Conservation (phyloP, 768 basidiomycete species). For the Epithele typhae region DNA sequence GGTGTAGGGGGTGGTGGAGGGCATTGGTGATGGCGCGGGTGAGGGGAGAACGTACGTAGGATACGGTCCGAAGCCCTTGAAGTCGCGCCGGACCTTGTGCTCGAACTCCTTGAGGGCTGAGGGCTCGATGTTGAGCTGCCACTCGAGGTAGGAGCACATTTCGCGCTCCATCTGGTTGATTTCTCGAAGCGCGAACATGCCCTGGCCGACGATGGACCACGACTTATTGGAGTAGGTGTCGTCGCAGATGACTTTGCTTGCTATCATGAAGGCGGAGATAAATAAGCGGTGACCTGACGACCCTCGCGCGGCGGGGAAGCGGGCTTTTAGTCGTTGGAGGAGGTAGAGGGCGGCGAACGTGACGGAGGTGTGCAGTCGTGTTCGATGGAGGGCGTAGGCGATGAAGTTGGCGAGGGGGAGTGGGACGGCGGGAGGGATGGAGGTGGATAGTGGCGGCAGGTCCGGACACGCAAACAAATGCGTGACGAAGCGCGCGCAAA, state of each 20-base stretch:
- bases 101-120: conserved; percentile 59
- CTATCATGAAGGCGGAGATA: conserved; percentile 91
- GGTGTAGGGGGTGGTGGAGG: conserved; percentile 25
- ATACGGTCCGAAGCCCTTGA: conserved; percentile 50
- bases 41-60: conserved; percentile 60
- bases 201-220: conserved; percentile 61
- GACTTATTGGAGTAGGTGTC: conserved; percentile 68
- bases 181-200: conserved; percentile 69
- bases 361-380: conserved; percentile 55
- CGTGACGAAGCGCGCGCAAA: conserved; percentile 40
- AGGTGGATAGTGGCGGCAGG: conserved; percentile 30
- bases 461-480: conserved; percentile 42
- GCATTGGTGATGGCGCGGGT: conserved; percentile 27
- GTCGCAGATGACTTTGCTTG: conserved; percentile 70
- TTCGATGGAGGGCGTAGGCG: conserved; percentile 83
- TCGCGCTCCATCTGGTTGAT: conserved; percentile 97
- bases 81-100: conserved; percentile 54
- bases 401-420: conserved; percentile 74
- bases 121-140: conserved; percentile 79
- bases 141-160: conserved; percentile 91
- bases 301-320: conserved; percentile 89
- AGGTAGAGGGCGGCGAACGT: conserved; percentile 62
- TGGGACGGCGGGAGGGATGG: conserved; percentile 44
- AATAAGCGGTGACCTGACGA: conserved; percentile 88
- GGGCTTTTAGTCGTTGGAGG: conserved; percentile 79